A percentile compares a stretch with the other conserved stretches of the same genome.
Conservation (phyloP, 768 basidiomycete genomes). For the Pulveroboletus sp. region DNA sequence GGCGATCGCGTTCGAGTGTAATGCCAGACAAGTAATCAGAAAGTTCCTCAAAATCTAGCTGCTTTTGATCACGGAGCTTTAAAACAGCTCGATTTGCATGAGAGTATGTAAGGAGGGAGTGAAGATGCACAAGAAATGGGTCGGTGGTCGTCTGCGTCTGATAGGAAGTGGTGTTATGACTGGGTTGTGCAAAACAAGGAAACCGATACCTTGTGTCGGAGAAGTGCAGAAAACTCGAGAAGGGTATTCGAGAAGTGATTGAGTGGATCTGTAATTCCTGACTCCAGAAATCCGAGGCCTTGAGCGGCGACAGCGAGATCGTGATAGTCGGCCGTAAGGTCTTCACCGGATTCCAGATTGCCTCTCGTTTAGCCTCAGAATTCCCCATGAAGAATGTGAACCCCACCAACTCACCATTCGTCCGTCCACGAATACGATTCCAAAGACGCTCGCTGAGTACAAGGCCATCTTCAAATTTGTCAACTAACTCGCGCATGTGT, state of each 20-base stretch:
- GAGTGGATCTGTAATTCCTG: slow-evolving; percentile 96
- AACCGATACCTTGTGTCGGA: slow-evolving; percentile 72
- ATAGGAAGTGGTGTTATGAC: background rate
- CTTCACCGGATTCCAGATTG: slow-evolving; percentile 79
- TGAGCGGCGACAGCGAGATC: slow-evolving; percentile 95
- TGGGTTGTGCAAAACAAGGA: background rate
- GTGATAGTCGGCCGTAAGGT: slow-evolving; percentile 96
- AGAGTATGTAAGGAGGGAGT: slow-evolving; percentile 91
- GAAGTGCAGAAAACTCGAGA: slow-evolving; percentile 87
- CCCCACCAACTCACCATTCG: slow-evolving; percentile 68
- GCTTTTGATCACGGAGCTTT: slow-evolving; percentile 96
- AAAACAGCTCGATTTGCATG: slow-evolving; percentile 92
- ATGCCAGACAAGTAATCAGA: slow-evolving; percentile 94
- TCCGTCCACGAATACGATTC: slow-evolving; percentile 72
- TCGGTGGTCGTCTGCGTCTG: slow-evolving; percentile 91
- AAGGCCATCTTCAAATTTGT: slow-evolving; percentile 97
- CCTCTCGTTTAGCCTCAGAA: slow-evolving; percentile 89
- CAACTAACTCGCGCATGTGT: slow-evolving; percentile 85
- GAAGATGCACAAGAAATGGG: slow-evolving; percentile 86
- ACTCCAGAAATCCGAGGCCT: slow-evolving; percentile 96
- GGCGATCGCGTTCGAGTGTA: slow-evolving; percentile 86
- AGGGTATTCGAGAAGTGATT: slow-evolving; percentile 97
- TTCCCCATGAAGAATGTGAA: slow-evolving; percentile 32
- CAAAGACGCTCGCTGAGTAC: slow-evolving; percentile 77
- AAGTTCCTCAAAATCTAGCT: slow-evolving; percentile 96